phyloP scores from a whole-genome alignment of 192 early-diverging fungal genomes.

The Dissophora globulifera region DNA sequence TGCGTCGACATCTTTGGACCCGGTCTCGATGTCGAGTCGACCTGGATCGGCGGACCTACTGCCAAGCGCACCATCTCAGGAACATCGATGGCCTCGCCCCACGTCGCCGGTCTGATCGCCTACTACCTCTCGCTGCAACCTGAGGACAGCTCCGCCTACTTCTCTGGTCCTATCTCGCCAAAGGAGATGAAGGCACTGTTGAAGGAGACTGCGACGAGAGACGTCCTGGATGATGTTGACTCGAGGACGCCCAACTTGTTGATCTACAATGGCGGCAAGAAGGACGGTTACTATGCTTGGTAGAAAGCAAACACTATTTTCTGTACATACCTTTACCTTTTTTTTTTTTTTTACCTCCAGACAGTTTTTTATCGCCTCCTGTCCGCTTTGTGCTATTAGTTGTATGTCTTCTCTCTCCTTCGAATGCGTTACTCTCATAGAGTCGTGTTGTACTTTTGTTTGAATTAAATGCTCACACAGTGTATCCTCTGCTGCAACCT shows the following conservation, averaged over 20 bases:
- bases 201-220: slow-evolving; percentile 63
- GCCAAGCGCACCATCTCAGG: slow-evolving; percentile 91
- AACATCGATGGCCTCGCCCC: slow-evolving; percentile 93
- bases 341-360: no score
- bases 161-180: slow-evolving; percentile 55
- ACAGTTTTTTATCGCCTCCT: no score
- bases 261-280: slow-evolving; percentile 63
- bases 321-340: background rate
- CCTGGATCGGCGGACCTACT: slow-evolving; percentile 74
- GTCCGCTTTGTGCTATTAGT: no score
- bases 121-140: slow-evolving; percentile 67
- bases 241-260: slow-evolving; percentile 68
- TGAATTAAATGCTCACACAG: no score
- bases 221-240: slow-evolving; percentile 58
- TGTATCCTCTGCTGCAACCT: no score
- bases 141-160: slow-evolving; percentile 36
- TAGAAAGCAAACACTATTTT: slow-evolving; percentile 2
- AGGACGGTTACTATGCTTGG: slow-evolving; percentile 36
- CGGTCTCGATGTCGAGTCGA: slow-evolving; percentile 67
- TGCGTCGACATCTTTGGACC: slow-evolving; percentile 98
- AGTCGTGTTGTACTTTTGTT: no score
- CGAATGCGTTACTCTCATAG: no score
- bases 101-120: slow-evolving; percentile 88
- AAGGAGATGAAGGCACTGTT: slow-evolving; percentile 70
- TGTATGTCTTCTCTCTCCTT: no score